Evolutionary conservation across 2,329 filamentous ascomycete species (phyloP), one percentile per base, ranked within the genome.

Genomic region (Calycina marina): DNA sequence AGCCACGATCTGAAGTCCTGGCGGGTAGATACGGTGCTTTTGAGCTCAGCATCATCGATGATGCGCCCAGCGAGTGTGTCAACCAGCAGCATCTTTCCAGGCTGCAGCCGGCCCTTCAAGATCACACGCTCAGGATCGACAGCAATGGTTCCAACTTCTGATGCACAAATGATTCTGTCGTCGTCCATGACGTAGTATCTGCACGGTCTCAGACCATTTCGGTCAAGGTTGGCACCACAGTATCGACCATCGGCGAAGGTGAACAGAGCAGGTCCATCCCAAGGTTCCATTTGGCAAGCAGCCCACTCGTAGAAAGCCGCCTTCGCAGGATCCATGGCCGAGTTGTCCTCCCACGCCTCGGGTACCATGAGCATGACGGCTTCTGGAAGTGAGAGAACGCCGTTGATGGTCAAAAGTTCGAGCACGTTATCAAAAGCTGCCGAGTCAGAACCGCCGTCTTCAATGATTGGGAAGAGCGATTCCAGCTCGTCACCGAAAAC

Each of bases 291-390:
- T 66, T 93, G 81, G 58, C 88, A 96, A 44, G 85, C 86, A 50
- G 88, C 88, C 85, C 88, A 96, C 57, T 96, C 86, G 60, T 96
- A 96, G 61, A 94, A 96, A 31, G 88, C 88, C 37, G 86, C 82
- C 63, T 96, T 96, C 51, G 83, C 81, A 35, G 85, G 83, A 49
- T 94, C 86, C 79, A 96, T 93, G 38, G 75, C 66, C 22, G 75
- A 65, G 57, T 94, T 94, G 40, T 86, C 88, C 59, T 96, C 85
- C 88, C 88, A 96, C 39, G 88, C 88, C 60, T 96, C 88, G 14
- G 88, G 88, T 30, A 96, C 83, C 86, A 96, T 93, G 48, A 96
- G 70, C 88, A 96, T 96, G 47, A 96, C 82, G 31, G 88, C 88
- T 58, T 96, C 88, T 11, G 88, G 88, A 3, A 96, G 68, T 29